Evolutionary conservation across 2,329 filamentous ascomycete species (phyloP).

Genomic region (Colletotrichum sublineola): DNA sequence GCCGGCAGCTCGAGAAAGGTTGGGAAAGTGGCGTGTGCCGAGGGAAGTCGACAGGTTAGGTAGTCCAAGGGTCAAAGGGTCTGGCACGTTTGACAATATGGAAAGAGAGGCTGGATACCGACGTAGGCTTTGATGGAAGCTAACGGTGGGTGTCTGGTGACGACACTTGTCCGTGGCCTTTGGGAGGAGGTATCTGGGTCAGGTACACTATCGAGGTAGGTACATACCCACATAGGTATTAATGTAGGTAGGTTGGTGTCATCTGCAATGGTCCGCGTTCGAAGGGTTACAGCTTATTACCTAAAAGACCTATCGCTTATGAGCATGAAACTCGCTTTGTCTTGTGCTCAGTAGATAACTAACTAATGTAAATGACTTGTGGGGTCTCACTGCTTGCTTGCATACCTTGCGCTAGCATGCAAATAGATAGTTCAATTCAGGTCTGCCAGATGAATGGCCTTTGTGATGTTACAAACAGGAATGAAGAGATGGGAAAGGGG

Average conservation of each 20-base stretch:
- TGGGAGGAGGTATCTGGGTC: not conserved
- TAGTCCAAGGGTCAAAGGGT: not conserved
- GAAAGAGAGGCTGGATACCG: constrained; percentile 3
- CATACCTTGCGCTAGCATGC: not conserved
- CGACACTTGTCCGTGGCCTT: constrained; percentile 28
- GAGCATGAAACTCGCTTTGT: not conserved
- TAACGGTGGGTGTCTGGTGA: constrained; percentile 22
- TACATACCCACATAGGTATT: not conserved
- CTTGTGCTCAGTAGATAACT: not conserved
- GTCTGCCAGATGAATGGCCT: not conserved
- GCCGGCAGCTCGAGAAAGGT: not conserved
- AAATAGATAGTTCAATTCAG: not conserved
- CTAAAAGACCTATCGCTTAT: constrained; percentile 24
- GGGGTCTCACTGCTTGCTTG: not conserved
- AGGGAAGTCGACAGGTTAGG: not conserved
- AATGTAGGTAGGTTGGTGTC: not conserved
- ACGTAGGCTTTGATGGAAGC: not conserved
- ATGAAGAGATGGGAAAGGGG: no score
- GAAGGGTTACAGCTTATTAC: constrained; percentile 6
- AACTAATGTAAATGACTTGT: not conserved
- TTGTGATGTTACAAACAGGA: not conserved
- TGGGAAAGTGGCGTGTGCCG: not conserved
- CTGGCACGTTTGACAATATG: no score
- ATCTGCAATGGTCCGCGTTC: constrained; percentile 5
- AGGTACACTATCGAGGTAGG: not conserved